Evolutionary conservation across 768 basidiomycete species (phyloP).

Genomic region (Boletus reticulatus): DNA sequence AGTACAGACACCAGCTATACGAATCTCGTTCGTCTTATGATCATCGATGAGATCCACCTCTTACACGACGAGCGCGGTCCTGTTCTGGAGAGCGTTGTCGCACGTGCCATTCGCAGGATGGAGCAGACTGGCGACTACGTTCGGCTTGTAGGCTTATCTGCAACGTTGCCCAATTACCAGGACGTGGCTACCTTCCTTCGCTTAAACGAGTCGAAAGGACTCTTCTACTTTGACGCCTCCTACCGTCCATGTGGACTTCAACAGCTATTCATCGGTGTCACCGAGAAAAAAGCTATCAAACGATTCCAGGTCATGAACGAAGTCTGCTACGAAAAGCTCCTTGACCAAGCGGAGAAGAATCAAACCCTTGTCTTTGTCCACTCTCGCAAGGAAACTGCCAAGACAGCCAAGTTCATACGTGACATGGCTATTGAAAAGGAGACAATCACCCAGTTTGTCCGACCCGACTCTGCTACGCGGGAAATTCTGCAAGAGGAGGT

Average conservation of each 20-base stretch:
- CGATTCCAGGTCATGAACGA: constrained; percentile 98
- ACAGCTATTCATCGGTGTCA: constrained; percentile 96
- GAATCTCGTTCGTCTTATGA: constrained; percentile 92
- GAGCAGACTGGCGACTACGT: constrained; percentile 94
- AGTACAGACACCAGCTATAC: constrained; percentile 96
- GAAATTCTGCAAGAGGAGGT: constrained; percentile 89
- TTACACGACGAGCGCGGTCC: constrained; percentile 98
- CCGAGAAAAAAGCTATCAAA: constrained; percentile 99
- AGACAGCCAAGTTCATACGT: constrained; percentile 91
- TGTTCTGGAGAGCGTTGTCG: constrained; percentile 87
- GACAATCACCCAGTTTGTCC: constrained; percentile 94
- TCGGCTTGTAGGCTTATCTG: constrained; percentile 91
- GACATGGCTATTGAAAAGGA: constrained; percentile 97
- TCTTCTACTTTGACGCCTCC: constrained; percentile 96
- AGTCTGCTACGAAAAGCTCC: constrained; percentile 97
- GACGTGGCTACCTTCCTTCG: constrained; percentile 98
- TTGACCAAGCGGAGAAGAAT: constrained; percentile 88
- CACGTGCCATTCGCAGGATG: constrained; percentile 89
- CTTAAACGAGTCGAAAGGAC: constrained; percentile 85
- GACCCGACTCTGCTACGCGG: constrained; percentile 86
- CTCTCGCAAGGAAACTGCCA: constrained; percentile 97
- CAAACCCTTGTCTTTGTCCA: constrained; percentile 97
- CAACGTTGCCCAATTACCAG: constrained; percentile 97
- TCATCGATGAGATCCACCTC: constrained; percentile 97
- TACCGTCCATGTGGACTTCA: constrained; percentile 94